Evolutionary conservation across 352 stramenopile genomes (phyloP), one percentile per base, ranked within the genome.

Genomic region (Thalassiosira sp.): DNA sequence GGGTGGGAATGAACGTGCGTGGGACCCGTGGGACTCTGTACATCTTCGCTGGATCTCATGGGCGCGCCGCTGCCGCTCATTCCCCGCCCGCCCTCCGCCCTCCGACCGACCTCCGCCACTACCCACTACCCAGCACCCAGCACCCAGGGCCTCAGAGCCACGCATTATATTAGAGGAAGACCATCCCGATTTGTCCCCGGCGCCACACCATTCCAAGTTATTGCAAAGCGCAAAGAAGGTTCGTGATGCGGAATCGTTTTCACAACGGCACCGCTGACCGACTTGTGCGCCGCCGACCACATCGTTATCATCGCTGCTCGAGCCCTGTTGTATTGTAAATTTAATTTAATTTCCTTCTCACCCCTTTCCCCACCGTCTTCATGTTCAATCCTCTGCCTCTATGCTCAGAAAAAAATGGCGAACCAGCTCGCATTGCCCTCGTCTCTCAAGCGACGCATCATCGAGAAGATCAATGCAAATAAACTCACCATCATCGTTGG

Each of bases 401-500:
- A n/a, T n/a, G n/a, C n/a, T 53, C 45, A 53, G 18, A 25, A 16
- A 11, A 53, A 53, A 53, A 53, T 53, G 45, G 2, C 45, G 45
- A 53, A 53, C 24, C 16, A 53, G 1, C 6, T 8, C 6, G 27
- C 59, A 25, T 61, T 79, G n/a, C 62, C 71, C 25, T 42, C 52
- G 1, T 54, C 71, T 5, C 6, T 79, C 25, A 56, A 74, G 31
- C 22, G 46, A 6, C 61, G 54, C 2, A 74, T 79, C 16, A 49
- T 74, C 7, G 71, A 79, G 1, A 79, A 79, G 28, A 60, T 79
- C 45, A 28, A 28, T n/a, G 28, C 35, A 11, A 79, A 79, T 40
- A 74, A 74, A 27, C 51, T 85, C 8, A 85, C 77, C 3, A 85
- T 85, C 11, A 56, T 85, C n/a, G 53, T 78, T 1, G 77, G 77